Conservation (phyloP, 179 eudicot genomes). For the Spergularia azorica region DNA sequence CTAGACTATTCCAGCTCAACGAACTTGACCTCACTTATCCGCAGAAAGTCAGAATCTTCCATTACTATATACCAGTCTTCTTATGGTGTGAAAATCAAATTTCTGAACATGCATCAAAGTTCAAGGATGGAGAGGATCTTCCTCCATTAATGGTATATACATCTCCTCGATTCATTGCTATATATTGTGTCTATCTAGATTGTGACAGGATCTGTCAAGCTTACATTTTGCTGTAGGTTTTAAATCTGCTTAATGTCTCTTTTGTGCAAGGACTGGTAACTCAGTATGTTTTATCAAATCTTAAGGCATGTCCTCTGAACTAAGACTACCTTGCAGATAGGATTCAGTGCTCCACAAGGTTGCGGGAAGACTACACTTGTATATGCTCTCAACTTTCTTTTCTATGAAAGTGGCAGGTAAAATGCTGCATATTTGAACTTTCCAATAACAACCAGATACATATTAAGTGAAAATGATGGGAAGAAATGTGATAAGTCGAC, state of each 20-base stretch:
- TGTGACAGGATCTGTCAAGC: too few relatives aligned
- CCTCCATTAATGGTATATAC: conserved; percentile 79
- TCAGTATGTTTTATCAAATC: not conserved
- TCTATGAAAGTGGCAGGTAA: conserved; percentile 74
- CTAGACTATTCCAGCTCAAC: conserved; percentile 80
- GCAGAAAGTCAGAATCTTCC: conserved; percentile 85
- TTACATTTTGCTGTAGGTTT: not conserved
- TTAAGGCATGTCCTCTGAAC: conserved; percentile 11
- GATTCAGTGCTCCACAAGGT: conserved; percentile 99
- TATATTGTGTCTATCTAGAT: too few relatives aligned
- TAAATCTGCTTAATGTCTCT: not conserved
- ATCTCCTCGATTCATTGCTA: too few relatives aligned
- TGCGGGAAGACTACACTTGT: conserved; percentile 98
- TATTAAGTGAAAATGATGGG: conserved; percentile 3
- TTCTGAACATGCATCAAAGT: conserved; percentile 59
- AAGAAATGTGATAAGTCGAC: conserved; percentile 6
- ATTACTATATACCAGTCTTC: conserved; percentile 90
- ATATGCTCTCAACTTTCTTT: conserved; percentile 85
- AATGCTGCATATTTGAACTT: conserved; percentile 32
- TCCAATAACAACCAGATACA: conserved; percentile 7
- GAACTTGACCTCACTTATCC: conserved; percentile 68
- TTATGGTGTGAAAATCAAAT: conserved; percentile 91
- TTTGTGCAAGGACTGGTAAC: not conserved
- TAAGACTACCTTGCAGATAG: conserved; percentile 61
- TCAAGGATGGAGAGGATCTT: conserved; percentile 77